A percentile compares a stretch with the other conserved stretches of the same genome.
These are phyloP conservation scores for Exserohilum rostratum DNA, from an alignment of 2,329 filamentous ascomycete genomes.

Conservation along the genomic window DNA sequence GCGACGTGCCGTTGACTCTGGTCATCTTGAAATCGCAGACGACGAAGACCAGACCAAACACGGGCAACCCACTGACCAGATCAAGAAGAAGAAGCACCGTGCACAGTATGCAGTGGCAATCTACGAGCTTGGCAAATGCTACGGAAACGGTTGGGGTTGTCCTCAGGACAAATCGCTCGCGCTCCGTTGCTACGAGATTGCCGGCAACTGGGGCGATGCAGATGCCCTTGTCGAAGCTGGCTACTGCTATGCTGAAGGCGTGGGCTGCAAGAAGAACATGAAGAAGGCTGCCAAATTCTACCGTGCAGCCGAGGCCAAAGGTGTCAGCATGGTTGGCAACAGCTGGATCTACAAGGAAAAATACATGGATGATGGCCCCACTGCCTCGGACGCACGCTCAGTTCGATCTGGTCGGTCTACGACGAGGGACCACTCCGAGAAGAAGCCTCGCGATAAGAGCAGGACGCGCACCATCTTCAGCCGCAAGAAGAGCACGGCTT, in stretches of 20 bases:
- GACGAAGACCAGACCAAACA: slow-evolving; percentile 71
- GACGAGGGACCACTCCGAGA: slow-evolving; percentile 52
- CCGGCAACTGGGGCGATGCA: slow-evolving; percentile 91
- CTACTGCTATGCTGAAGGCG: slow-evolving; percentile 92
- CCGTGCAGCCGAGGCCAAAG: slow-evolving; percentile 86
- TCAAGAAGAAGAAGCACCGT: slow-evolving; percentile 80
- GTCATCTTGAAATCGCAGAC: slow-evolving; percentile 80
- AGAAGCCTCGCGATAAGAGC: slow-evolving; percentile 77
- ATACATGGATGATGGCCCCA: slow-evolving; percentile 68
- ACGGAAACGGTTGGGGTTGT: slow-evolving; percentile 98
- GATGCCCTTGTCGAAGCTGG: slow-evolving; percentile 94
- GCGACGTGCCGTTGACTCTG: slow-evolving; percentile 84
- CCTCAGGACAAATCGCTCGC: slow-evolving; percentile 89
- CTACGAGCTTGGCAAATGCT: slow-evolving; percentile 94
- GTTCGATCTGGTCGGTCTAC: slow-evolving; percentile 55
- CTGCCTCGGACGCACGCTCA: slow-evolving; percentile 48
- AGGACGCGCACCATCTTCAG: slow-evolving; percentile 76
- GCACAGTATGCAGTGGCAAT: slow-evolving; percentile 95
- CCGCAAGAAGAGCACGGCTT: slow-evolving; percentile 57
- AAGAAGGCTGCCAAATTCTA: slow-evolving; percentile 94
- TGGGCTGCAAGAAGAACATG: slow-evolving; percentile 94
- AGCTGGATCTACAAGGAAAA: slow-evolving; percentile 99
- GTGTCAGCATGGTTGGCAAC: slow-evolving; percentile 97
- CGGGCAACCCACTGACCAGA: slow-evolving; percentile 66
- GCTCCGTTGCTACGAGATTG: slow-evolving; percentile 93